Base-by-base conservation (phyloP, 306 rosid species). In the Rosa multiflora region DNA sequence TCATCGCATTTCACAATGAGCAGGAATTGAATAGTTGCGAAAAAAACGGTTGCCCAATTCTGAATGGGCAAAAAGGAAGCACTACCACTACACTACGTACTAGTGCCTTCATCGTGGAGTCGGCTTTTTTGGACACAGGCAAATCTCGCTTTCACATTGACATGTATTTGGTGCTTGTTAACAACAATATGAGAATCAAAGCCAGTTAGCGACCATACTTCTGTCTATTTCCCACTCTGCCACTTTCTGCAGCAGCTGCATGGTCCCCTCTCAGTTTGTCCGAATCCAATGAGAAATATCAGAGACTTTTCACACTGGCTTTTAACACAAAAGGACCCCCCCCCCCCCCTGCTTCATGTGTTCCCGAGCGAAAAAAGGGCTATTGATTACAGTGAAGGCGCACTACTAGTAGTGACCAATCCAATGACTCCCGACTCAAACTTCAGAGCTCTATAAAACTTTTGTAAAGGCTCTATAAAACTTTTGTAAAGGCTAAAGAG, bases 211-310 rank as follows among this genome's bases (percentile, higher is more conserved):
- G 13, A 15, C 71, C 47, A 66, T 37, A 17, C 49, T 39, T 67
- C 15, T 18, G 29, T 67, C 72, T 18, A 18, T 8, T 39, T 67
- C 23, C 26, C 3, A 18, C 21, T 64, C 11, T 64, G 21, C 70
- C 43, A 35, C 39, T 14, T 35, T 64, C 70, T 35, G 70, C 66
- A 23, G 32, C 37, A 23, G 32, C n/a, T 17, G n/a, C 59, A 17
- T 7, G 62, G 35, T 10, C 46, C 70, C 18, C 48, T 67, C 26
- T 67, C 8, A 15, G 44, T 64, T 14, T 64, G 44, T 64, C 37
- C 70, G 68, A 32, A 13, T 64, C 70, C 70, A 35, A 12, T 64
- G 70, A 63, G 43, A 63, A 32, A 63, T 64, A 39, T 37, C 48
- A 9, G 15, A 3, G 29, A 42, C 29, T 5, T 37, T 67, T 40